Percentiles rank a stretch among this genome's conserved stretches.
These are phyloP conservation scores for Penicillium alfredii DNA, from an alignment of 495 filamentous ascomycete species.

Conservation along the genomic window DNA sequence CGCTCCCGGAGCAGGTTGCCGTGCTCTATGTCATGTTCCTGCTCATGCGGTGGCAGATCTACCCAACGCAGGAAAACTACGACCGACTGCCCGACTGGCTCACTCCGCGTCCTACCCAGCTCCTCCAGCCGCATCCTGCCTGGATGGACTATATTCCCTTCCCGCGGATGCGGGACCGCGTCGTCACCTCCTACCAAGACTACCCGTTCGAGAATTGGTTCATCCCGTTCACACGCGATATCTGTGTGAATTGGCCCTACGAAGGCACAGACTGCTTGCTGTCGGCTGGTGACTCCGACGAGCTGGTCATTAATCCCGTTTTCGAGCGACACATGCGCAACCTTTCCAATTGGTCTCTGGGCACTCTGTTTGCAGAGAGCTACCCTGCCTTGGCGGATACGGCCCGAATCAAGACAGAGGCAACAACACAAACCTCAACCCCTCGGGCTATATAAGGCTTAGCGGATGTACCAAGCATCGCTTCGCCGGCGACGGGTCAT, in stretches of 20 bases:
- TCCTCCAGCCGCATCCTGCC: constrained; percentile 57
- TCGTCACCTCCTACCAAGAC: constrained; percentile 44
- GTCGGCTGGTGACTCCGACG: constrained; percentile 47
- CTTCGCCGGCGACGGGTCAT: too few relatives aligned
- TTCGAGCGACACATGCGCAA: constrained; percentile 69
- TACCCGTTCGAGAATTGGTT: constrained; percentile 72
- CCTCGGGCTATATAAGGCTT: background rate
- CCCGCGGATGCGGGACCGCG: constrained; percentile 61
- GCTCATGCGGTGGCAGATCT: constrained; percentile 75
- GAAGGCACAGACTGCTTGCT: constrained; percentile 57
- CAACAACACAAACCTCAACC: constrained; percentile 1
- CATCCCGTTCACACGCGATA: constrained; percentile 65
- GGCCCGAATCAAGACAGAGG: constrained; percentile 35
- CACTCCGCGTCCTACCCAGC: constrained; percentile 55
- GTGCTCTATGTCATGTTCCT: constrained; percentile 80
- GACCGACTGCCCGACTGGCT: constrained; percentile 63
- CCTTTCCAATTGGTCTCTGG: constrained; percentile 72
- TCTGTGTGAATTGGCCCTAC: constrained; percentile 74
- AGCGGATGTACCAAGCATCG: too few relatives aligned
- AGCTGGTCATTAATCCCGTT: constrained; percentile 68
- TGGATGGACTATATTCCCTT: constrained; percentile 79
- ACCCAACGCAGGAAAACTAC: constrained; percentile 67
- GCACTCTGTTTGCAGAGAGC: constrained; percentile 55
- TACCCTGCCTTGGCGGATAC: constrained; percentile 58
- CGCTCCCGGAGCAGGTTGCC: constrained; percentile 69